Percentiles rank a stretch among this genome's conserved stretches.
These are phyloP conservation scores for Kluyveromyces siamensis DNA, from an alignment of 805 yeast genomes.

Conservation along the genomic window DNA sequence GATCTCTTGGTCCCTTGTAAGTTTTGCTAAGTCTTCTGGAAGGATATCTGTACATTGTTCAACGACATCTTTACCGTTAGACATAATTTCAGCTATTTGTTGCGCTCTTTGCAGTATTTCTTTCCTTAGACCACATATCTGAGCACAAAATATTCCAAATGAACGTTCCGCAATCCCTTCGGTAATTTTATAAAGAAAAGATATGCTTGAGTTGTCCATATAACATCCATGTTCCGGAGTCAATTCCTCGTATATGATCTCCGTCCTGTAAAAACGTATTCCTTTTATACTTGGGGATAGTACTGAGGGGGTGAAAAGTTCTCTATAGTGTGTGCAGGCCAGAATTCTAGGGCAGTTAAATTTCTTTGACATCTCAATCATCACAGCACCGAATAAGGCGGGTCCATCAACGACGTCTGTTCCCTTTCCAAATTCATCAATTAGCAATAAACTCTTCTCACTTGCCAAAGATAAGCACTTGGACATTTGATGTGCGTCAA, in stretches of 20 bases:
- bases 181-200: slow-evolving; percentile 28
- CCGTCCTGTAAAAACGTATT: slow-evolving; percentile 30
- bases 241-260: slow-evolving; percentile 17
- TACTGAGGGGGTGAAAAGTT: slow-evolving; percentile 26
- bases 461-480: slow-evolving; percentile 35
- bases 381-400: slow-evolving; percentile 33
- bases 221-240: not conserved
- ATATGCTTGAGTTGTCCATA: slow-evolving; percentile 12
- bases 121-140: slow-evolving; percentile 28
- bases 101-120: slow-evolving; percentile 28
- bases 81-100: slow-evolving; percentile 13
- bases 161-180: slow-evolving; percentile 29
- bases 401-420: slow-evolving; percentile 41
- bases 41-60: slow-evolving; percentile 10
- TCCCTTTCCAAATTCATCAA: slow-evolving; percentile 50
- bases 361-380: slow-evolving; percentile 17
- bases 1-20: slow-evolving; percentile 11
- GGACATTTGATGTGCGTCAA: slow-evolving; percentile 38
- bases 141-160: slow-evolving; percentile 36
- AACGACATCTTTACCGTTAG: slow-evolving; percentile 13
- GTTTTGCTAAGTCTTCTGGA: slow-evolving; percentile 11
- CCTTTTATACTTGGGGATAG: slow-evolving; percentile 12
- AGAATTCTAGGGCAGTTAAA: slow-evolving; percentile 23
- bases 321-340: slow-evolving; percentile 38
- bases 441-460: slow-evolving; percentile 33